Conservation (phyloP, 345 rosid genomes). For the Eutrema yunnanense region DNA sequence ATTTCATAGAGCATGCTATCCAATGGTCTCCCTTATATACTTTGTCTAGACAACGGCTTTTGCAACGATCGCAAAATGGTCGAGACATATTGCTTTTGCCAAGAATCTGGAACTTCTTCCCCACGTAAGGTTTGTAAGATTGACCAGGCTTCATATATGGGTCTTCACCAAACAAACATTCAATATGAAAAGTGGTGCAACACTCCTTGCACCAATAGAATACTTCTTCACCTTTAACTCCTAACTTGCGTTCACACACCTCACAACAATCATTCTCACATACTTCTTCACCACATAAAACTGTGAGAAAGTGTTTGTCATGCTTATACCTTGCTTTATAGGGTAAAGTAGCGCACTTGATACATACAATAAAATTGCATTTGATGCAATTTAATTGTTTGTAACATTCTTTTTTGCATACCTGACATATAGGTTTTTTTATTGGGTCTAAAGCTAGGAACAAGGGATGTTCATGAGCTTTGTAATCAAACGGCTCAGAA, state of each 20-base stretch:
- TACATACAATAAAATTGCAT: neutral
- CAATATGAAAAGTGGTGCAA: neutral
- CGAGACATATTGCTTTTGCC: neutral
- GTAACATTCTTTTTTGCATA: neutral
- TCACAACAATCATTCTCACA: neutral
- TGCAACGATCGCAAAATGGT: neutral
- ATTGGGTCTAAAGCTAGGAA: neutral
- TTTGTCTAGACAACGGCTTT: neutral
- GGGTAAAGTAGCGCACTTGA: neutral
- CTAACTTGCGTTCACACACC: neutral
- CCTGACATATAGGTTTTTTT: neutral
- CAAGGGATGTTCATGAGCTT: neutral
- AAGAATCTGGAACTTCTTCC: neutral
- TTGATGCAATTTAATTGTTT: neutral
- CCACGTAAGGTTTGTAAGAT: neutral
- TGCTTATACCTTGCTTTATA: neutral
- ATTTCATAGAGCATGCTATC: neutral
- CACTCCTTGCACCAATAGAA: neutral
- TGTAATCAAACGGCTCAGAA: neutral
- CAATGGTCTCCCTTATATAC: neutral
- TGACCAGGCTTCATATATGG: neutral
- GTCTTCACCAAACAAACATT: neutral
- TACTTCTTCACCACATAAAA: neutral
- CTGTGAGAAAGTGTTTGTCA: neutral
- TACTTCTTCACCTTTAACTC: accelerated